A percentile compares a stretch with the other conserved stretches of the same genome.
Conservation (phyloP, 148 eudicot species). For the Camellia granthamiana region DNA sequence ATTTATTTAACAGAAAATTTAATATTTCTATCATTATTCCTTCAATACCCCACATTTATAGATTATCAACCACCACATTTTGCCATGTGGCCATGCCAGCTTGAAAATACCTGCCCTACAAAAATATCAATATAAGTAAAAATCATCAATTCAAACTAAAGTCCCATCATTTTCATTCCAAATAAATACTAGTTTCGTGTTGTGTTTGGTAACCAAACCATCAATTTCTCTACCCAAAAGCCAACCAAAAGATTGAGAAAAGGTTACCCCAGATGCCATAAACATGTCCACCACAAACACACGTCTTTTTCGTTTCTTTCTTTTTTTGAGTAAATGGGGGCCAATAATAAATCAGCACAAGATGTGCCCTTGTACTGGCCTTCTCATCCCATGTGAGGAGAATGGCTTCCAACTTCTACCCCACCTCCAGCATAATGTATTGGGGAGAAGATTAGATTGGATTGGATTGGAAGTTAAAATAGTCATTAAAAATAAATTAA, state of each 20-base stretch:
- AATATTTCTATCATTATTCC: too few relatives aligned
- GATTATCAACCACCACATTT: too few relatives aligned
- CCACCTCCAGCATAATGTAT: background rate
- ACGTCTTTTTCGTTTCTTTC: too few relatives aligned
- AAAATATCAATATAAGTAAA: too few relatives aligned
- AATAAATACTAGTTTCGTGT: background rate
- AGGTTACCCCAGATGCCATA: background rate
- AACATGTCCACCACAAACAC: constrained; percentile 15
- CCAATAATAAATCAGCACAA: background rate
- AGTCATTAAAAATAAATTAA: too few relatives aligned
- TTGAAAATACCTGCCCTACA: too few relatives aligned
- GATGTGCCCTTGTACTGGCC: constrained; percentile 7
- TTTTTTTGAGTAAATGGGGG: too few relatives aligned
- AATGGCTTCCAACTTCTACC: background rate
- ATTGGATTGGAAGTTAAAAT: too few relatives aligned
- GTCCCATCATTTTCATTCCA: background rate
- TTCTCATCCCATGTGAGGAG: constrained; percentile 8
- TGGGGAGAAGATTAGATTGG: too few relatives aligned
- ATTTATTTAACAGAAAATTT: too few relatives aligned
- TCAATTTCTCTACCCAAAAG: constrained; percentile 5
- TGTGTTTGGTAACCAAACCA: background rate
- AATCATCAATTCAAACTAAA: background rate
- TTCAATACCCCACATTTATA: too few relatives aligned
- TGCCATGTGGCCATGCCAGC: too few relatives aligned
- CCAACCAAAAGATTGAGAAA: constrained; percentile 1